Evolutionary conservation across 2,329 filamentous ascomycete species (phyloP).

Genomic region (Curvularia sp.): DNA sequence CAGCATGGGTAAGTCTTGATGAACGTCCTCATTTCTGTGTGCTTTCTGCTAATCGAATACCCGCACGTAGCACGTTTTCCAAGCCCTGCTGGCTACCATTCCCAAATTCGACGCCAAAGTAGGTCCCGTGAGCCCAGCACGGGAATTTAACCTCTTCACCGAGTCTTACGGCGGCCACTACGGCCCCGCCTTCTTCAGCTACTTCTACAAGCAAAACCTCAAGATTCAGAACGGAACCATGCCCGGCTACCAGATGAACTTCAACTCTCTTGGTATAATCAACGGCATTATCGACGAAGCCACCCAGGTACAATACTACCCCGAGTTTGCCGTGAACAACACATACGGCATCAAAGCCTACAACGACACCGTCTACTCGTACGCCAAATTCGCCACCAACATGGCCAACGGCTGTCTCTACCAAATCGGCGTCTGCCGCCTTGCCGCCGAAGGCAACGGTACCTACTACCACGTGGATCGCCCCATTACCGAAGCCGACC

Average conservation of each 20-base stretch:
- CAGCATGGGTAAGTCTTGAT: slow-evolving; percentile 44
- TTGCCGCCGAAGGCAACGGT: slow-evolving; percentile 47
- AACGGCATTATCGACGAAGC: slow-evolving; percentile 56
- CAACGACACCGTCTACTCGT: slow-evolving; percentile 66
- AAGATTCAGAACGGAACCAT: slow-evolving; percentile 59
- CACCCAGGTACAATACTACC: slow-evolving; percentile 59
- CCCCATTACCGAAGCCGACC: slow-evolving; percentile 28
- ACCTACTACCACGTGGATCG: slow-evolving; percentile 29
- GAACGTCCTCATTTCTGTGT: neutral
- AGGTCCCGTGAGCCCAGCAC: slow-evolving; percentile 48
- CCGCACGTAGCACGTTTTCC: slow-evolving; percentile 29
- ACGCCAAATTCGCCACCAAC: slow-evolving; percentile 62
- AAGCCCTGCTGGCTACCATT: slow-evolving; percentile 31
- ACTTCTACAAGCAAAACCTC: slow-evolving; percentile 65
- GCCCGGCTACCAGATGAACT: slow-evolving; percentile 59
- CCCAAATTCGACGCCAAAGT: slow-evolving; percentile 41
- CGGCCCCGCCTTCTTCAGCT: slow-evolving; percentile 62
- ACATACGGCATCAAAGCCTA: slow-evolving; percentile 63
- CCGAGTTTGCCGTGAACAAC: slow-evolving; percentile 62
- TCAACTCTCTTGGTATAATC: slow-evolving; percentile 61
- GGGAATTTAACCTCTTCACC: slow-evolving; percentile 62
- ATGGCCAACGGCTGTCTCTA: slow-evolving; percentile 58
- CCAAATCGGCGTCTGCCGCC: slow-evolving; percentile 61
- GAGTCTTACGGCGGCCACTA: slow-evolving; percentile 61
- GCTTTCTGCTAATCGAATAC: neutral